Conservation (phyloP, 2,329 filamentous ascomycete species). For the Trichoderma sp. region DNA sequence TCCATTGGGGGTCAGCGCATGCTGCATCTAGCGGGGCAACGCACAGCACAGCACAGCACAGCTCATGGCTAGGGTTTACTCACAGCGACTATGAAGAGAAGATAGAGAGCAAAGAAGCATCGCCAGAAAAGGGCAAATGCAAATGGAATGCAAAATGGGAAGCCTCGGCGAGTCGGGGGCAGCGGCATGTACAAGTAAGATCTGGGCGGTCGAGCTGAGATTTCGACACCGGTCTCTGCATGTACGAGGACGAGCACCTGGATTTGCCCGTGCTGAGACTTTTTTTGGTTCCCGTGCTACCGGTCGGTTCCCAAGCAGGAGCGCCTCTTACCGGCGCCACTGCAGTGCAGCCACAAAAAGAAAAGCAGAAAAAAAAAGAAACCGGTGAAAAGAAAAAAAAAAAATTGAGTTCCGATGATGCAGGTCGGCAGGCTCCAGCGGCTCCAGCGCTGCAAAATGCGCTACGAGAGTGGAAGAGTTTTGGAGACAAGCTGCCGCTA, state of each 20-base stretch:
- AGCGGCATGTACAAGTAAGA: neutral
- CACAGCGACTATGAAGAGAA: slow-evolving; percentile 16
- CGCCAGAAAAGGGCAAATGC: slow-evolving; percentile 2
- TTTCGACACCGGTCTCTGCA: neutral
- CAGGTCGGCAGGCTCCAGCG: slow-evolving; percentile 1
- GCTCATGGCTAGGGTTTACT: slow-evolving; percentile 1
- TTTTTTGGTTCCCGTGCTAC: neutral
- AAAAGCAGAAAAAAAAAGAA: neutral
- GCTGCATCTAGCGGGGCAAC: slow-evolving; percentile 12
- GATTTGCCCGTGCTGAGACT: neutral
- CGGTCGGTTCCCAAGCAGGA: slow-evolving; percentile 1
- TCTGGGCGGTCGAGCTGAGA: neutral
- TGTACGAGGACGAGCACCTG: neutral
- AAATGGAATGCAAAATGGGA: neutral
- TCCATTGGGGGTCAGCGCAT: slow-evolving; percentile 16
- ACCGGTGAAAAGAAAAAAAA: neutral
- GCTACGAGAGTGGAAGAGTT: neutral
- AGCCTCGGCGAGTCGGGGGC: neutral
- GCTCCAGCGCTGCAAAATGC: neutral
- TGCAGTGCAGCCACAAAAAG: slow-evolving; percentile 13
- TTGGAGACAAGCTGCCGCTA: neutral
- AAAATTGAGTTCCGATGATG: neutral
- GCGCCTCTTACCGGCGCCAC: slow-evolving; percentile 9
- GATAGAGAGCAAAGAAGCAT: neutral
- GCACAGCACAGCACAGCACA: neutral